Evolutionary conservation across 495 filamentous ascomycete species (phyloP).

Genomic region (Aspergillus haitiensis): DNA sequence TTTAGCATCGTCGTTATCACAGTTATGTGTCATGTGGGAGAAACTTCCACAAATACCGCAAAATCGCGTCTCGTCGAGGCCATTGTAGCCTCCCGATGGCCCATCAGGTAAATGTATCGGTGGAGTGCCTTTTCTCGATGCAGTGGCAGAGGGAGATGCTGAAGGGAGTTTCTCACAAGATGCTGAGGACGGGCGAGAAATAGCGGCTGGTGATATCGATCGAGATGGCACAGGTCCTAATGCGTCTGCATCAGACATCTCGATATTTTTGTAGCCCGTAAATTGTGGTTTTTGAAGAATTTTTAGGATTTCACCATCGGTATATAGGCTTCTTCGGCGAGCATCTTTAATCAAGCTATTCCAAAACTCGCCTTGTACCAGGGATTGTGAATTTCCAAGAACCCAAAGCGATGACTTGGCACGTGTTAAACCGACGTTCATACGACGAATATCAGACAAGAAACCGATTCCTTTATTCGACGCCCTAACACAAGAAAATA

Average conservation of each 20-base stretch:
- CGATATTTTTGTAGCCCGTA: slow-evolving; percentile 46
- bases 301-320: slow-evolving; percentile 60
- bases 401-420: slow-evolving; percentile 96
- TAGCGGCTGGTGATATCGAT: slow-evolving; percentile 20
- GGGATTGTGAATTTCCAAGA: slow-evolving; percentile 81
- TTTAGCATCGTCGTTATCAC: slow-evolving; percentile 48
- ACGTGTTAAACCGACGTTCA: slow-evolving; percentile 97
- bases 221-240: slow-evolving; percentile 18
- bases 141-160: slow-evolving; percentile 32
- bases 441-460: slow-evolving; percentile 95
- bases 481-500: slow-evolving; percentile 96
- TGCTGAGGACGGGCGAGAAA: slow-evolving; percentile 31
- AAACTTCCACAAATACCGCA: slow-evolving; percentile 52
- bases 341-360: slow-evolving; percentile 78
- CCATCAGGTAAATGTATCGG: slow-evolving; percentile 31
- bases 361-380: slow-evolving; percentile 90
- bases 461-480: slow-evolving; percentile 94
- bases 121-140: slow-evolving; percentile 30
- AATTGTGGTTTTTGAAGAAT: slow-evolving; percentile 54
- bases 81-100: slow-evolving; percentile 48
- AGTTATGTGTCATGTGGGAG: slow-evolving; percentile 47
- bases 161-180: slow-evolving; percentile 27
- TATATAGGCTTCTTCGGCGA: slow-evolving; percentile 70
- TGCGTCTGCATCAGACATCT: slow-evolving; percentile 46
- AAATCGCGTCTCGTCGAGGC: slow-evolving; percentile 42